Base-by-base conservation (phyloP, 352 stramenopile species). In the Globisporangium rhizosaccharum region DNA sequence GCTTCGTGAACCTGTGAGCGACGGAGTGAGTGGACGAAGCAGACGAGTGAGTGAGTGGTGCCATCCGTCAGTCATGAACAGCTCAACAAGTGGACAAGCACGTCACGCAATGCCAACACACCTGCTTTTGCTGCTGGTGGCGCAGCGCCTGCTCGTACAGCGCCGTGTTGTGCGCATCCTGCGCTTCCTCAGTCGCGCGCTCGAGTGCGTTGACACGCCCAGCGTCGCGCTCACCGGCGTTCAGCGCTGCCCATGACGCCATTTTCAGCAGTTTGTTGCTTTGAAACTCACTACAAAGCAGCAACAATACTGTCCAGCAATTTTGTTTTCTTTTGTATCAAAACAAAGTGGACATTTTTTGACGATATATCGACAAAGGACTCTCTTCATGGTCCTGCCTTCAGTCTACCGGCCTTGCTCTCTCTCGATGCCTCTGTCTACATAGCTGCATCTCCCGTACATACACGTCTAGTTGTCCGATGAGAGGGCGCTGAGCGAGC, bases 111-210 rank as follows among this genome's bases (percentile, higher is more conserved):
- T 9, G 7, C 54, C 4, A 23, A 25, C 18, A 3, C 53, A 75
- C 70, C 64, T 88, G 62, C 30, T 71, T 61, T 53, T 73, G 70
- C 67, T 90, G 82, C 70, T 91, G 82, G 33, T 58, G 67, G 18
- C 82, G 79, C 58, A 92, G 72, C 46, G 82, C 82, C 51, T 76
- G 69, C 52, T 86, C 82, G 53, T 92, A 92, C 51, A 79, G 61
- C 18, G 63, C 61, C 3, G 75, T 70, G 50, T 85, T 78, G 12
- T 81, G 66, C n/a, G 82, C 76, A 46, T 92, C 82, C 56, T 86
- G 79, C 0, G 82, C 82, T 53, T 92, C 82, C 46, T 82, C 70
- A 9, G 79, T 92, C 10, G 76, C 76, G 10, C 66, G 61, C 50
- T 68, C 59, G 20, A 65, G 56, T 4, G 63, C 63, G 2, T 57